These are phyloP conservation scores for Helotiales sp. DNA, from an alignment of 2,329 filamentous ascomycete genomes.

Conservation along the genomic window DNA sequence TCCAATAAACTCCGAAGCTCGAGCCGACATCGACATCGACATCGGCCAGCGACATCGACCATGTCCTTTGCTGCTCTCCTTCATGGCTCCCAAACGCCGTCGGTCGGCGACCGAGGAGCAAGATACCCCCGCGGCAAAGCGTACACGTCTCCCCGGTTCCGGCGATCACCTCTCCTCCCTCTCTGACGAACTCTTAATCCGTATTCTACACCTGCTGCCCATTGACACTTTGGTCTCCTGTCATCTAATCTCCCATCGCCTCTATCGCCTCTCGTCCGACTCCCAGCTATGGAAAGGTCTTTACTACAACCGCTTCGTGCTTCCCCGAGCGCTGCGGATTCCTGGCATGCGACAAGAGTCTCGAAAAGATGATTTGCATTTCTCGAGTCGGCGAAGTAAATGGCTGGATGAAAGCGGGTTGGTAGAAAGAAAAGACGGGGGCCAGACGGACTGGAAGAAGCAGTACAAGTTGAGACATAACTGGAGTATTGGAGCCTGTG, in stretches of 20 bases:
- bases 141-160: slow-evolving; percentile 19
- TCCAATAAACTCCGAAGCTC: neutral
- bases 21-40: neutral
- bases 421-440: slow-evolving; percentile 28
- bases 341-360: slow-evolving; percentile 58
- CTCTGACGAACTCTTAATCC: slow-evolving; percentile 85
- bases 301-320: slow-evolving; percentile 86
- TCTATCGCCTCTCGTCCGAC: slow-evolving; percentile 72
- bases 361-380: slow-evolving; percentile 26
- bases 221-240: slow-evolving; percentile 65
- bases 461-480: slow-evolving; percentile 89
- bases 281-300: slow-evolving; percentile 87
- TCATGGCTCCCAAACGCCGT: slow-evolving; percentile 28
- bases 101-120: slow-evolving; percentile 18
- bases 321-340: slow-evolving; percentile 74
- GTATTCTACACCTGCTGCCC: slow-evolving; percentile 77
- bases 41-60: neutral
- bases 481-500: slow-evolving; percentile 82
- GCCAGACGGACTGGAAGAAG: slow-evolving; percentile 74
- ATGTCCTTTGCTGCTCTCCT: neutral
- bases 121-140: slow-evolving; percentile 17
- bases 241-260: slow-evolving; percentile 70
- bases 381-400: slow-evolving; percentile 47
- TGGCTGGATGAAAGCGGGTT: slow-evolving; percentile 44
- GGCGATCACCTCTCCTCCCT: slow-evolving; percentile 68